Percentiles rank a stretch among this genome's conserved stretches.
Evolutionary conservation across 1,139 yeast genomes (phyloP).

Genomic region (Kluyveromyces sp.): DNA sequence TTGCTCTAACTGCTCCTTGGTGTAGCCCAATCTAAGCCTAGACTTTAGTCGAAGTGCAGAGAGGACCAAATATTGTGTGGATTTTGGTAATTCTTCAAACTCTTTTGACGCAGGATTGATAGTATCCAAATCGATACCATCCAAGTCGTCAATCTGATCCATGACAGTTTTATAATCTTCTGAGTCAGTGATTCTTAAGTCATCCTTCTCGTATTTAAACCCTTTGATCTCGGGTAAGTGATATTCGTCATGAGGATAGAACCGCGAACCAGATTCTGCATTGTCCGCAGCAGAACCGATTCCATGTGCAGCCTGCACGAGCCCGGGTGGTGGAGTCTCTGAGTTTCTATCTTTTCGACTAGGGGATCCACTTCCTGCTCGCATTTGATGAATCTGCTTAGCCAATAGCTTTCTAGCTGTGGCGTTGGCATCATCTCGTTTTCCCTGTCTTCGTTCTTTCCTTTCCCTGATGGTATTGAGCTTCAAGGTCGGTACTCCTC

Average conservation of each 20-base stretch:
- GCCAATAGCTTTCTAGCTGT: conserved; percentile 82
- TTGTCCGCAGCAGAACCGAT: conserved; percentile 2
- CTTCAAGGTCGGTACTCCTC: conserved; percentile 88
- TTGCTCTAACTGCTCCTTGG: conserved; percentile 74
- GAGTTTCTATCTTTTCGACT: conserved; percentile 4
- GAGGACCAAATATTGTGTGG: conserved; percentile 82
- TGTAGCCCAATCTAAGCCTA: conserved; percentile 88
- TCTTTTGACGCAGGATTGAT: conserved; percentile 66
- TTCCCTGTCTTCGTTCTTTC: conserved; percentile 66
- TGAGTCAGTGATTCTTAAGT: conserved; percentile 67
- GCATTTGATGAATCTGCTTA: conserved; percentile 58
- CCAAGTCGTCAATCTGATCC: conserved; percentile 56
- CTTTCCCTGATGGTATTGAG: conserved; percentile 65
- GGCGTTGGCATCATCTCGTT: conserved; percentile 58
- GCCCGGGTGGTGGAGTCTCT: neutral
- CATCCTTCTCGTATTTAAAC: conserved; percentile 40
- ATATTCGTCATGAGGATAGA: conserved; percentile 62
- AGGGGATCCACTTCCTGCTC: conserved; percentile 12
- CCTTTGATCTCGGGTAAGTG: conserved; percentile 68
- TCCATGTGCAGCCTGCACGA: neutral
- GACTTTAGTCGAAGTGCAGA: conserved; percentile 79
- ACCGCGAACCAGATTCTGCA: conserved; percentile 22
- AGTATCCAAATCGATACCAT: conserved; percentile 60
- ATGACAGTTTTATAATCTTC: conserved; percentile 62
- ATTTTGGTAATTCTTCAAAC: conserved; percentile 59